Percentiles rank a stretch among this genome's conserved stretches.
Evolutionary conservation across 2,329 filamentous ascomycete species (phyloP).

Genomic region (Coniochaeta hoffmannii): DNA sequence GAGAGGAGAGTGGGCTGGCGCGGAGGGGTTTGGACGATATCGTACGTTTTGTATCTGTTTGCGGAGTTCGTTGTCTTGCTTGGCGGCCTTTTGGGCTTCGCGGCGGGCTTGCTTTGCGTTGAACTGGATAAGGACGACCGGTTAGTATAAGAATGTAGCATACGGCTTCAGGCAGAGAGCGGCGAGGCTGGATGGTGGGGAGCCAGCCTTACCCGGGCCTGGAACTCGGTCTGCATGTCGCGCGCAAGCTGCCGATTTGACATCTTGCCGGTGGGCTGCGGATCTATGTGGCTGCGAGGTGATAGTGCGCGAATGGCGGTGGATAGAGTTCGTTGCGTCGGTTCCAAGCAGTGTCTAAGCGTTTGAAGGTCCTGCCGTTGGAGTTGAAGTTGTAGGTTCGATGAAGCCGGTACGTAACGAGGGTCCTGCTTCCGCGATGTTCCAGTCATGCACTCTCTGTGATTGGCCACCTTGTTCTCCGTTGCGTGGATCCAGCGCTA

Average conservation of each 20-base stretch:
- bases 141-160: constrained; percentile 4
- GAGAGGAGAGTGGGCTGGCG: background rate
- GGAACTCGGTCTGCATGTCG: constrained; percentile 57
- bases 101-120: constrained; percentile 55
- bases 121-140: constrained; percentile 30
- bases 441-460: background rate
- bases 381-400: background rate
- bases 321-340: too few species aligned
- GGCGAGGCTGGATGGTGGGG: background rate
- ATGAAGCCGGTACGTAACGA: background rate
- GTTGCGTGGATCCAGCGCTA: too few species aligned
- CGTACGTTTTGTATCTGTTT: constrained; percentile 52
- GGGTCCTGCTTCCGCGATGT: background rate
- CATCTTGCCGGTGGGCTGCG: constrained; percentile 27
- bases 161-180: background rate
- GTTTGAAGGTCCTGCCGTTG: background rate
- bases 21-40: background rate
- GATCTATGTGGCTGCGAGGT: too few species aligned
- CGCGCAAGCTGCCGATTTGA: constrained; percentile 51
- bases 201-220: constrained; percentile 39
- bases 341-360: background rate
- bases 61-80: constrained; percentile 53
- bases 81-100: constrained; percentile 52
- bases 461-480: background rate
- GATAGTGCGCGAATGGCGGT: too few species aligned